Evolutionary conservation across 2,329 filamentous ascomycete species (phyloP), one percentile per base, ranked within the genome.

Genomic region (Phialophora expanda): DNA sequence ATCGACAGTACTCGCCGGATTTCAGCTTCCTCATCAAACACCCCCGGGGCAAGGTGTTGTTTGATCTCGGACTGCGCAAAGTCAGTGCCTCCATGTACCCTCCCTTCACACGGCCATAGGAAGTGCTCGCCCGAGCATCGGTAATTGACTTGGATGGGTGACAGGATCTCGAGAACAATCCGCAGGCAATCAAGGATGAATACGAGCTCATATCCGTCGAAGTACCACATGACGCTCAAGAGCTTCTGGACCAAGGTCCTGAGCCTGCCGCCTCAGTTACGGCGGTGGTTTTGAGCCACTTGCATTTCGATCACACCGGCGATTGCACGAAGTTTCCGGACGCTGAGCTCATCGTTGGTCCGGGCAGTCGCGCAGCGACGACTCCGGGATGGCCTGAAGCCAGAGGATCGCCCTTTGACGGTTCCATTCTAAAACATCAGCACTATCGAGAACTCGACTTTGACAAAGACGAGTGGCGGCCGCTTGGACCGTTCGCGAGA

Each of bases 271-370:
- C n/a, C 28, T 62, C 55, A 28, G 62, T 72, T 17, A 51, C 66
- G 34, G 55, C 58, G 4, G 59, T 71, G 20, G 66, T 71, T 38
- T 70, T 60, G 56, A 68, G 61, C 65, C 75, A 76, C 57, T 70
- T 72, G 17, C 67, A 69, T 44, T 69, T 68, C 38, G 67, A 86
- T 70, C 85, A 87, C 64, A 81, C 79, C 8, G 85, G 85, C 0
- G 81, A 86, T 62, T 77, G 80, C 0, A 78, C 78, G 0, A 75
- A 73, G 0, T 86, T 86, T 51, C 82, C 83, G 0, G 0, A 70
- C 0, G 83, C 82, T 0, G 77, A 81, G 12, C 70, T 87, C 0
- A 70, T 87, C 34, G 84, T 86, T 4, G 85, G 85, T 0, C 81
- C 84, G 0, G 84, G 85, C 0, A 82, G 86, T 72, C 82, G 79